Base-by-base conservation (phyloP, 176 grass and related monocot genomes). In the Themeda triandra region DNA sequence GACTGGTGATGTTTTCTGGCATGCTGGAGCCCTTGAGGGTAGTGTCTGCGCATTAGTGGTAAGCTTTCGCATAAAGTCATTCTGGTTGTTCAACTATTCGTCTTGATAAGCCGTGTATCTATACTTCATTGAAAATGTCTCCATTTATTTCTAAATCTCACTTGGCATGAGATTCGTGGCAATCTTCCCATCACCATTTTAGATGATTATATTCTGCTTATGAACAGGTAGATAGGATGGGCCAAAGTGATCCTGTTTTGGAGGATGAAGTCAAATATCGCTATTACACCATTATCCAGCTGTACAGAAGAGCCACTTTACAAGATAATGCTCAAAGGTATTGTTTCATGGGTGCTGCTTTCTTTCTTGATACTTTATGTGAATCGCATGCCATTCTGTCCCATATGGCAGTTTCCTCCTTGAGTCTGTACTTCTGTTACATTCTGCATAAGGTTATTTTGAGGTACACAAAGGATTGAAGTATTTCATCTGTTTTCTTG, bases 1-100 rank as follows among this genome's bases (percentile, higher is more conserved):
- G 81, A 99, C 96, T 18, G 96, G 96, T 80, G 96, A 99, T 94
- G 91, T 99, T 75, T 99, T 99, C 83, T 99, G 96, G 96, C 96
- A 99, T 91, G 96, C 96, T 25, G 96, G 96, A 71, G 93, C 96
- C 28, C 81, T 99, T n/a, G 96, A 99, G 86, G 96, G 96, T 67
- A 99, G 91, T 79, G 91, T 99, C 69, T 99, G 96, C 32, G 89
- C 96, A 8, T 63, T 99, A 89, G 69, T 99, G 82, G 96, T 99
- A 90, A 94, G 13, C 5, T 87, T 87, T 62, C 9, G 10, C 68
- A 68, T 53, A 32, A 71, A 53, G 63, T 21, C 3, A 10, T 64
- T 63, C 71, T 10, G 23, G 42, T 45, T 70, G 41, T 41, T 53
- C 13, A 24, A 81, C 32, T 31, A 68, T 56, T 59, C 23, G 60